Evolutionary conservation across 192 early-diverging fungal genomes (phyloP), one percentile per base, ranked within the genome.

Genomic region (Podila clonocystis): DNA sequence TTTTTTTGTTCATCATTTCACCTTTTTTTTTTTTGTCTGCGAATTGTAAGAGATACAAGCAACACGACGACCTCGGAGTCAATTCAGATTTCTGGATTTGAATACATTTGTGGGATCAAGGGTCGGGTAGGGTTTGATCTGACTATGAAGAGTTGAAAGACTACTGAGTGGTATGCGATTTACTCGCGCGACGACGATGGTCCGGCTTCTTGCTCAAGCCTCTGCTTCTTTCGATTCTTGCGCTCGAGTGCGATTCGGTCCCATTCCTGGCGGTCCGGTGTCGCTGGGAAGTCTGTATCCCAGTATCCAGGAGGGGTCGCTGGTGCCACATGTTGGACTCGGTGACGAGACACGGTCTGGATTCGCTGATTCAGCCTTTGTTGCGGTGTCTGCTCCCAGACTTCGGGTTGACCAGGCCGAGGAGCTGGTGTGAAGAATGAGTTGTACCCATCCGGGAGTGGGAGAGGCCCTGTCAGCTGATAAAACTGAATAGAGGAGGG

Each of bases 231-330:
- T 8, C 65, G 20, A 0, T 72, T 58, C n/a, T 65, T 58, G 36
- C 77, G 59, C 62, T 80, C 77, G 11, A 28, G 26, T 19, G 70
- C 77, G 29, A 80, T 57, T 19, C 63, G 61, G 34, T 80, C 77
- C 77, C 77, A 80, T 31, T 73, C 67, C 19, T 57, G 11, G 7
- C 77, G 60, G 20, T 80, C 77, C 15, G 60, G 77, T 5, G 77
- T 80, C 0, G 61, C 57, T 7, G 77, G 77, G 48, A 80, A 80
- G 19, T 72, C 55, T 30, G 67, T 69, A 31, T 80, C 67, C 77
- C 77, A 80, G 49, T 68, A 80, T 8, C 77, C 77, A 7, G 77
- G 77, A 6, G 77, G 77, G 5, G 77, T 80, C 34, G 73, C 5
- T 17, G 70, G 77, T 0, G 36, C 4, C 50, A 61, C 71, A 55